phyloP scores from a whole-genome alignment of 805 yeast species.

The Pichia deserticola region DNA sequence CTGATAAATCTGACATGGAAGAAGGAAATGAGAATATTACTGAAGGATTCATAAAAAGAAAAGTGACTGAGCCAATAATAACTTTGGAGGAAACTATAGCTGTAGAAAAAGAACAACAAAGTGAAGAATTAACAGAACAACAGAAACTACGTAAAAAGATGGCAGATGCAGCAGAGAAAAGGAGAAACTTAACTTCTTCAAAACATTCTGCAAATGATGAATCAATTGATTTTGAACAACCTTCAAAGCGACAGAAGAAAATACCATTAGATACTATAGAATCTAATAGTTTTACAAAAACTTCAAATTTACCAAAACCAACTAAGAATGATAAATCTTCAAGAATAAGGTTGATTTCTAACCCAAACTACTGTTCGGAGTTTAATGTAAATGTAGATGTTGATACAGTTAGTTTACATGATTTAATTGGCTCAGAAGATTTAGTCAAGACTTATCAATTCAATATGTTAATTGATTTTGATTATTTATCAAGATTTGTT shows the following conservation, averaged over 20 bases:
- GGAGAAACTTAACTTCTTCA: conserved; percentile 7
- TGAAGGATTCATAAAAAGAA: neutral
- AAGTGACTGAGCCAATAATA: no score
- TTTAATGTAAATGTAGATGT: conserved; percentile 17
- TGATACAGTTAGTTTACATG: conserved; percentile 23
- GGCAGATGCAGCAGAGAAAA: conserved; percentile 20
- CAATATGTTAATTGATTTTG: conserved; percentile 27
- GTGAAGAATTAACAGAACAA: conserved; percentile 4
- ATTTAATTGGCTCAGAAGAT: conserved; percentile 20
- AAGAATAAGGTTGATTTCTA: conserved; percentile 22
- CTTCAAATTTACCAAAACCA: neutral
- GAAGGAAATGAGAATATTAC: neutral
- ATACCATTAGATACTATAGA: neutral
- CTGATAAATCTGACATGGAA: neutral
- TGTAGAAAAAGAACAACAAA: neutral
- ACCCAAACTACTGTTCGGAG: conserved; percentile 16
- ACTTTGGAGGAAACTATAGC: neutral
- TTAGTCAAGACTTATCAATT: conserved; percentile 25
- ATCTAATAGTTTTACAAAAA: neutral
- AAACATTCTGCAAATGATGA: neutral
- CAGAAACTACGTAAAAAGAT: conserved; percentile 13
- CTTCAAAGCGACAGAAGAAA: neutral
- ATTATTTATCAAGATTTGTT: conserved; percentile 19
- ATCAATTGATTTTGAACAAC: neutral
- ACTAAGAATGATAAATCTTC: conserved; percentile 11